Percentiles rank a stretch among this genome's conserved stretches.
These are phyloP conservation scores for Colletotrichum viniferum DNA, from an alignment of 2,329 filamentous ascomycete species.

Conservation along the genomic window DNA sequence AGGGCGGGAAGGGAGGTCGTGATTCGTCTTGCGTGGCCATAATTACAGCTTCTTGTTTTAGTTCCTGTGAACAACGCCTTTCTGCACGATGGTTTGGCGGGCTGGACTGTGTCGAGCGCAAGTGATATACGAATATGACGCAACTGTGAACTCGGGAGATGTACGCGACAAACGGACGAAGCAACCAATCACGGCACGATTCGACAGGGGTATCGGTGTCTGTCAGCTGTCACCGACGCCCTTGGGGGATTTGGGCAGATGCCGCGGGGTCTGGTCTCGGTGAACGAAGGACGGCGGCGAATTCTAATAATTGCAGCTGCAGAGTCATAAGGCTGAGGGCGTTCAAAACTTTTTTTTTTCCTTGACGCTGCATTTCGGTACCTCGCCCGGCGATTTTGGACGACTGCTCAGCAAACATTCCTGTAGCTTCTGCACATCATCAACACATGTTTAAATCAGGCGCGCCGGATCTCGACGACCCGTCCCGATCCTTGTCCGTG, in stretches of 20 bases:
- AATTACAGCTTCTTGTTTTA: neutral
- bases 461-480: neutral
- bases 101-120: neutral
- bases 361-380: neutral
- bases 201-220: neutral
- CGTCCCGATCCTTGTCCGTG: neutral
- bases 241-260: neutral
- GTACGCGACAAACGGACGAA: neutral
- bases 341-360: neutral
- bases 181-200: conserved; percentile 3
- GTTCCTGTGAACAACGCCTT: neutral
- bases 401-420: neutral
- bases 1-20: conserved; percentile 67
- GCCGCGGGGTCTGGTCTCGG: conserved; percentile 3
- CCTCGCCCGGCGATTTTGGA: neutral
- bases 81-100: neutral
- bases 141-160: neutral
- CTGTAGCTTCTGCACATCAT: neutral
- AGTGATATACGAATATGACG: neutral
- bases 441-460: neutral
- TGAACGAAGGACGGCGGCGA: neutral
- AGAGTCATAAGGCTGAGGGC: neutral
- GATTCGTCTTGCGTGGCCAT: conserved; percentile 14
- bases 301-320: neutral
- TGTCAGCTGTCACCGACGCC: conserved; percentile 3